Evolutionary conservation across 2,329 filamentous ascomycete genomes (phyloP), one percentile per base, ranked within the genome.

Genomic region (Arthroderma sp.): DNA sequence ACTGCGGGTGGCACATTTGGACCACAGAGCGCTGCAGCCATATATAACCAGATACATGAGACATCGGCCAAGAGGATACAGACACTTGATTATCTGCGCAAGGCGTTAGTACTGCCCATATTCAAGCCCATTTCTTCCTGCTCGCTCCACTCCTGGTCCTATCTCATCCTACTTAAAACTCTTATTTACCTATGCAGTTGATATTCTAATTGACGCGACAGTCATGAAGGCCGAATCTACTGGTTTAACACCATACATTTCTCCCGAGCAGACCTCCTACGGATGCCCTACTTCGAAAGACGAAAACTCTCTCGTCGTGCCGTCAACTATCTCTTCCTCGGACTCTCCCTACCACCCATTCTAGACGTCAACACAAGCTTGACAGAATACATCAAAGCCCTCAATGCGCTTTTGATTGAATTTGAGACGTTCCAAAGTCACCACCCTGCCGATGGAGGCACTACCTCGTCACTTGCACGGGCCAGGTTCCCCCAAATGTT

Each of bases 231-330:
- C 49, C 81, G 86, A 47, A 80, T 94, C 36, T 96, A 94, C 69
- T 96, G 91, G 88, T 95, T 96, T 72, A 95, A 95, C 66, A 95
- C 91, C 0, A 78, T 94, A 49, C 83, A 94, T 58, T 94, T 94
- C 65, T 85, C 87, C 52, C 83, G 85, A 56, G 64, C 77, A 29
- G 86, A 94, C 62, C 73, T 96, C 31, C 70, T 75, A 42, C 80
- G 81, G 57, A 81, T 95, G 69, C 81, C 89, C 38, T 94, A 86
- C 59, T 89, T 93, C 59, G 84, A 93, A 47, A 70, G 78, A 3
- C 80, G 83, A 51, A 91, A 89, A 59, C 78, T 95, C 40, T 81
- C 85, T 49, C 83, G 88, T 47, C 85, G 91, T 54, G 89, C 91
- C 32, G 93, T 87, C 42, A 94, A 94, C 62, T 94, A 89, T 62